Evolutionary conservation across 2,329 filamentous ascomycete genomes (phyloP).

Genomic region (Diaporthe helianthi): DNA sequence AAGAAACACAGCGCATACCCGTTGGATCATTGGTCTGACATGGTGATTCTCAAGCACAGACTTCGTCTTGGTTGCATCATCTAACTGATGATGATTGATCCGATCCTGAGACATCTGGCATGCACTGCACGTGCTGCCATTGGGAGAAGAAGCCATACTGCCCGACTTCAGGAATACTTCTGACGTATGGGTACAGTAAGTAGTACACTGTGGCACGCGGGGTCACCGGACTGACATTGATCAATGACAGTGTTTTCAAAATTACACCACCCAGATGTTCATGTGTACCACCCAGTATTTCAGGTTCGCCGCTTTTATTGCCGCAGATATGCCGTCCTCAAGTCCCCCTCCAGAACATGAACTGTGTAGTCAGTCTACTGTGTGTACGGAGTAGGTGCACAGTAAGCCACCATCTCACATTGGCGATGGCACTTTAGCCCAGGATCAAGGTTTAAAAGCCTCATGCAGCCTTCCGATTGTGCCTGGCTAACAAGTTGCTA

Average conservation of each 20-base stretch:
- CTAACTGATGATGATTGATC: not conserved
- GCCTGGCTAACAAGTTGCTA: conserved; percentile 10
- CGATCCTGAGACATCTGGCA: not conserved
- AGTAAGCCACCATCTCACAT: conserved; percentile 10
- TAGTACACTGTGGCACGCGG: not conserved
- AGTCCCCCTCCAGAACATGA: not conserved
- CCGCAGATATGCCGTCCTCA: conserved; percentile 5
- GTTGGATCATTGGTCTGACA: not conserved
- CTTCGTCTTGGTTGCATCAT: not conserved
- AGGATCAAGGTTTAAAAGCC: conserved; percentile 10
- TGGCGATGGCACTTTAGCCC: not conserved
- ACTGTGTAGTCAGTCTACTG: no score
- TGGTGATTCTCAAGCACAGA: not conserved
- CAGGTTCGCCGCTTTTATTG: not conserved
- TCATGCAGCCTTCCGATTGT: conserved; percentile 10
- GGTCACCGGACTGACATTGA: not conserved
- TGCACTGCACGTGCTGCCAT: not conserved
- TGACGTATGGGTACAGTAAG: not conserved
- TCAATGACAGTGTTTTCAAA: not conserved
- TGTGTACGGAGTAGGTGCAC: no score
- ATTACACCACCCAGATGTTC: not conserved
- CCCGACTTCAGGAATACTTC: not conserved
- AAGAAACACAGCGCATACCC: not conserved
- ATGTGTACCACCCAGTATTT: not conserved
- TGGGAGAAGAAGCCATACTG: not conserved